phyloP scores from a whole-genome alignment of 495 filamentous ascomycete species.

The Lophiostoma macrostomum region DNA sequence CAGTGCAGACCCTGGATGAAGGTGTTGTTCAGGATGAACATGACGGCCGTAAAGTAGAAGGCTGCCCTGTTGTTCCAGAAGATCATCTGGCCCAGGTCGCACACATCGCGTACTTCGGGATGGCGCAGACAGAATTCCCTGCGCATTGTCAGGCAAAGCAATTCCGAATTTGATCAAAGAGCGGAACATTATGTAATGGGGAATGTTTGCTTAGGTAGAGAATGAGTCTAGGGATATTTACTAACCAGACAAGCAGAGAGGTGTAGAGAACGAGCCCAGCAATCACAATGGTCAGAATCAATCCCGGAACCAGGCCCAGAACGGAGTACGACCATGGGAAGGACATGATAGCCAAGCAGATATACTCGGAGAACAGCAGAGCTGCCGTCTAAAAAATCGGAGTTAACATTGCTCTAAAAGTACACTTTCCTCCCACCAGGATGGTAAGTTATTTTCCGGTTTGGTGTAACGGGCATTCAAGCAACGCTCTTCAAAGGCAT shows the following conservation, averaged over 20 bases:
- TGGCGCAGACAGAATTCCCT: conserved; percentile 84
- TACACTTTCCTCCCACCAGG: no score
- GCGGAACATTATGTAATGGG: neutral
- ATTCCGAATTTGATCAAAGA: neutral
- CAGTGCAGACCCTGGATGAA: conserved; percentile 83
- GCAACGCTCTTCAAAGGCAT: conserved; percentile 1
- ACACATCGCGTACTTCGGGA: conserved; percentile 83
- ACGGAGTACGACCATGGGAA: conserved; percentile 88
- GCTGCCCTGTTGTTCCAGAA: conserved; percentile 76
- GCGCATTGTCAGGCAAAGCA: neutral
- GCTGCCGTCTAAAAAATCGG: conserved; percentile 63
- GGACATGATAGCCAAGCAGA: conserved; percentile 91
- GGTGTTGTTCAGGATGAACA: conserved; percentile 91
- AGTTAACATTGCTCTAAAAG: conserved; percentile 6
- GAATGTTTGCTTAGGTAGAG: neutral
- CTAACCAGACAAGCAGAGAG: conserved; percentile 73
- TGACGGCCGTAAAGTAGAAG: conserved; percentile 79
- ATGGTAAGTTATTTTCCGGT: no score
- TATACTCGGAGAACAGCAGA: conserved; percentile 86
- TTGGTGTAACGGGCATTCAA: no score
- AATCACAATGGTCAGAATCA: conserved; percentile 76
- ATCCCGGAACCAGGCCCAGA: conserved; percentile 78
- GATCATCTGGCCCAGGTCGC: conserved; percentile 85
- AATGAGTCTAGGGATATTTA: neutral
- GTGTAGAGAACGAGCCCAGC: conserved; percentile 78